Percentiles rank a stretch among this genome's conserved stretches.
Conservation (phyloP, 768 basidiomycete genomes). For the Hypsizygus marmoreus region DNA sequence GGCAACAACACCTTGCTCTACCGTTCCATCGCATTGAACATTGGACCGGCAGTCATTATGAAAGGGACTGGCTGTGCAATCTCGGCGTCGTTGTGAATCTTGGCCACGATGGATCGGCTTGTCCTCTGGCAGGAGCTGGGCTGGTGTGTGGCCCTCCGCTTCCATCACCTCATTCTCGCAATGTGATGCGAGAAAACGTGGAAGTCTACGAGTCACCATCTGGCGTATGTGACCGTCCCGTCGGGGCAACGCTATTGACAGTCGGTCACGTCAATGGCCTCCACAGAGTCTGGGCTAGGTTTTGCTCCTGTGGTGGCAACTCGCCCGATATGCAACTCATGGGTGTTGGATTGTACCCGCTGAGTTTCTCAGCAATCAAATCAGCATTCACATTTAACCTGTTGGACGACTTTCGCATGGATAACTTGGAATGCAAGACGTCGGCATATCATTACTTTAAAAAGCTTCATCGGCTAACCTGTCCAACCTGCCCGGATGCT, state of each 20-base stretch:
- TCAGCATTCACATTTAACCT: slow-evolving; percentile 15
- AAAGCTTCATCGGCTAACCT: slow-evolving; percentile 9
- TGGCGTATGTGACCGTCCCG: too few relatives aligned
- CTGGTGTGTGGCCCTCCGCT: too few relatives aligned
- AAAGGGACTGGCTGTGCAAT: slow-evolving; percentile 12
- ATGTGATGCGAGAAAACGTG: too few relatives aligned
- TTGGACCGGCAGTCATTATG: slow-evolving; percentile 19
- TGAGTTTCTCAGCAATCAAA: neutral
- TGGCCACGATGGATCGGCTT: neutral
- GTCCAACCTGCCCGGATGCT: neutral
- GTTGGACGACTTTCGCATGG: slow-evolving; percentile 7
- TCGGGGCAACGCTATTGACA: too few relatives aligned
- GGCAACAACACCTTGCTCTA: neutral
- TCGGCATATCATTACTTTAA: slow-evolving; percentile 18
- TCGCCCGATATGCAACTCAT: slow-evolving; percentile 8
- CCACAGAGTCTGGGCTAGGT: too few relatives aligned
- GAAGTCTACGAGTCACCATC: too few relatives aligned
- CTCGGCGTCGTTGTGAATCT: slow-evolving; percentile 9
- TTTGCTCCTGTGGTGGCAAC: slow-evolving; percentile 15
- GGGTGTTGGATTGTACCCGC: slow-evolving; percentile 9
- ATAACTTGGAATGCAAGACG: slow-evolving; percentile 18
- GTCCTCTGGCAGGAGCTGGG: neutral
- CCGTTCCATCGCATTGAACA: slow-evolving; percentile 18
- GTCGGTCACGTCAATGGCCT: too few relatives aligned
- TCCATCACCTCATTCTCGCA: too few relatives aligned